phyloP scores from a whole-genome alignment of 768 basidiomycete genomes.

The Boletus tylopilopsis region DNA sequence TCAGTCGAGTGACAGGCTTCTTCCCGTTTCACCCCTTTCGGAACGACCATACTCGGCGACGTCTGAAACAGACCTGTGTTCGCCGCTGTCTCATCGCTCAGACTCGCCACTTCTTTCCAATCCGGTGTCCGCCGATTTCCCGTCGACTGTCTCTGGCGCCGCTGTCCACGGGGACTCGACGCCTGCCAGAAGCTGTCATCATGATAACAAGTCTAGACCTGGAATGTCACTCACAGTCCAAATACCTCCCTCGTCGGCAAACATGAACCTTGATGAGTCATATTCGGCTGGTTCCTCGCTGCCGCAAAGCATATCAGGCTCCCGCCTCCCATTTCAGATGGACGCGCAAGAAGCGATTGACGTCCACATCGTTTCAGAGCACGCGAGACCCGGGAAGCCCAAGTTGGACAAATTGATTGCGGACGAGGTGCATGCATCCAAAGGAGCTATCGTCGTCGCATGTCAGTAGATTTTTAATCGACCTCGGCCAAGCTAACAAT shows the following conservation, averaged over 20 bases:
- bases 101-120: conserved; percentile 3
- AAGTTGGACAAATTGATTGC: conserved; percentile 56
- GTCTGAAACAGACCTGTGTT: conserved; percentile 13
- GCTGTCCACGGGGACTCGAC: not conserved
- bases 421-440: conserved; percentile 57
- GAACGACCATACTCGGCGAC: conserved; percentile 10
- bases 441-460: conserved; percentile 60
- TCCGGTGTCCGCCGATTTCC: not conserved
- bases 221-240: not conserved
- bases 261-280: not conserved
- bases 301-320: not conserved
- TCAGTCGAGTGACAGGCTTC: conserved; percentile 20
- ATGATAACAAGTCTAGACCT: conserved; percentile 5
- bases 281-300: not conserved
- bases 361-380: conserved; percentile 55
- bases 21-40: conserved; percentile 18
- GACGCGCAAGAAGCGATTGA: conserved; percentile 58
- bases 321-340: conserved; percentile 39
- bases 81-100: conserved; percentile 9
- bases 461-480: conserved; percentile 44
- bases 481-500: not conserved
- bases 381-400: conserved; percentile 63
- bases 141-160: conserved; percentile 6
- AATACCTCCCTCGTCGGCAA: not conserved
- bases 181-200: not conserved